A percentile compares a stretch with the other conserved stretches of the same genome.
Evolutionary conservation across 352 stramenopile species (phyloP).

Genomic region (Pythium sp.): DNA sequence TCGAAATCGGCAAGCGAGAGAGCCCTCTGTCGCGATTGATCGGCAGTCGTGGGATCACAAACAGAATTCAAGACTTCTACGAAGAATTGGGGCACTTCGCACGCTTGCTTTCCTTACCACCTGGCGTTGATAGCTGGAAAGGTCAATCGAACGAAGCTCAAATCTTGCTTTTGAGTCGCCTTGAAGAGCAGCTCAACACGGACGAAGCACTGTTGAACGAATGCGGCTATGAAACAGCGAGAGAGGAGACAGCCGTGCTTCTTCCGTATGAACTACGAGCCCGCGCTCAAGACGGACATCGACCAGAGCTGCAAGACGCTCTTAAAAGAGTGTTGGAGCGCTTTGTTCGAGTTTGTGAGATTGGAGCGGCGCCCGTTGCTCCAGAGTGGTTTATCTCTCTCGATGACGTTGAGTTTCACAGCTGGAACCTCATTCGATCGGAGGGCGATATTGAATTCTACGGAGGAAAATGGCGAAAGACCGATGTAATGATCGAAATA

Average conservation of each 20-base stretch:
- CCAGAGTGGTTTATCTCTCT: conserved; percentile 11
- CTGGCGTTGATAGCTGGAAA: not conserved
- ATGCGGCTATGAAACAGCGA: not conserved
- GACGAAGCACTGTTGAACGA: not conserved
- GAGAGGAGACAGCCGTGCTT: not conserved
- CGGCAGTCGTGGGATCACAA: not conserved
- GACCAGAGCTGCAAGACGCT: not conserved
- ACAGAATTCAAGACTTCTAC: not conserved
- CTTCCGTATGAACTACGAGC: not conserved
- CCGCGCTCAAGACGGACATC: not conserved
- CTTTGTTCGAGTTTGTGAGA: not conserved
- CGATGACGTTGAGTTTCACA: conserved; percentile 1
- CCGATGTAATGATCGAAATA: conserved; percentile 6
- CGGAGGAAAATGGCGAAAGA: conserved; percentile 7
- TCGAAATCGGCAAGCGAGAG: not conserved
- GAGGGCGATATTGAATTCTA: not conserved
- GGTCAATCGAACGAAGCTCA: not conserved
- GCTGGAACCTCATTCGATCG: not conserved
- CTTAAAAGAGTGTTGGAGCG: not conserved
- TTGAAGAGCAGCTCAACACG: not conserved
- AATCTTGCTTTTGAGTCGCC: not conserved
- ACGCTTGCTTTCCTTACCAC: conserved; percentile 1
- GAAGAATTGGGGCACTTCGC: not conserved
- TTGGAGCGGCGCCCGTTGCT: not conserved
- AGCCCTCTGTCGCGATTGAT: not conserved